These are phyloP conservation scores for Camelina sativa DNA, from an alignment of 345 rosid species.

Conservation along the genomic window DNA sequence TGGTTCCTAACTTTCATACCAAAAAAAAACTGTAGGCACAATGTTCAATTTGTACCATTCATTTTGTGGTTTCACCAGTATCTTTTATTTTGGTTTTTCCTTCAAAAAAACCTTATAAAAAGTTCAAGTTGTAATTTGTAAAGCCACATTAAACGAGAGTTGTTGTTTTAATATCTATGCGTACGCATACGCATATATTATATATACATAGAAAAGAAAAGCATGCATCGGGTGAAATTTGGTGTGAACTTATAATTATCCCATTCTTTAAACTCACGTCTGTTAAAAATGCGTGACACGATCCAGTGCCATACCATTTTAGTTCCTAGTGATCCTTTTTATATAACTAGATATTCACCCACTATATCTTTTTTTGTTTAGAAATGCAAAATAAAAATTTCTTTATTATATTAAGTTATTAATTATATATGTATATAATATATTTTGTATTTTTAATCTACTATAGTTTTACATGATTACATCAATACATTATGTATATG, in stretches of 20 bases:
- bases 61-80: not conserved
- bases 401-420: too few species aligned
- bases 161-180: too few species aligned
- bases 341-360: too few species aligned
- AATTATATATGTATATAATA: too few species aligned
- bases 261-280: conserved; percentile 34
- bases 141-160: too few species aligned
- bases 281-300: conserved; percentile 43
- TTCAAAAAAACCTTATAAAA: not conserved
- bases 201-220: not conserved
- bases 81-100: too few species aligned
- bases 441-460: too few species aligned
- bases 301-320: conserved; percentile 29
- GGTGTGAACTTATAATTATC: conserved; percentile 38
- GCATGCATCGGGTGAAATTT: conserved; percentile 26
- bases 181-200: not conserved
- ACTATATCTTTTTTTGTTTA: too few species aligned
- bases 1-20: not conserved
- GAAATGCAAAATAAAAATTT: too few species aligned
- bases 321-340: not conserved
- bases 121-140: not conserved
- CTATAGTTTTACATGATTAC: too few species aligned
- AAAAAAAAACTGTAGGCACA: not conserved
- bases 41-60: not conserved
- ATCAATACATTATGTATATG: too few species aligned